These are phyloP conservation scores for Actinomucor elegans DNA, from an alignment of 371 early-diverging fungal species.

Conservation along the genomic window DNA sequence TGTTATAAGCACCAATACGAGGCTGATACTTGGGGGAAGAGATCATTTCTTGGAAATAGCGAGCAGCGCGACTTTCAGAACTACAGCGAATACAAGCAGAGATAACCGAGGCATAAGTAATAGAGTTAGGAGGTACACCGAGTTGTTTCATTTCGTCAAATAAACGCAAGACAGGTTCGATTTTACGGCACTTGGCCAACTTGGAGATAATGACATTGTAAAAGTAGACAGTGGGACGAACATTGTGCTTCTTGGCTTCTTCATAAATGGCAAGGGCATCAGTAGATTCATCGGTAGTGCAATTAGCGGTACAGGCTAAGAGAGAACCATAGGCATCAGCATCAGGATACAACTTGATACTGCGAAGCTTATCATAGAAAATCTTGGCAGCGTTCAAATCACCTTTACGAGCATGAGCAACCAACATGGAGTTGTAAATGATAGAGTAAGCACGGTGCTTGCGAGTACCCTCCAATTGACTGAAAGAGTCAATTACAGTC, in stretches of 20 bases:
- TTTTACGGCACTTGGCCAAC: constrained; percentile 57
- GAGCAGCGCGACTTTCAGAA: constrained; percentile 50
- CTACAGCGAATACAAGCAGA: constrained; percentile 59
- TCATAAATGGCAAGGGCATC: constrained; percentile 58
- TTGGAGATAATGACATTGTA: constrained; percentile 66
- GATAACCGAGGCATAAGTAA: constrained; percentile 63
- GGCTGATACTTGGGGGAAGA: constrained; percentile 56
- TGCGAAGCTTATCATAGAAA: constrained; percentile 51
- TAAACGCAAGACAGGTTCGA: constrained; percentile 47
- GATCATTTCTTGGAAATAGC: constrained; percentile 55
- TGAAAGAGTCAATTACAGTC: constrained; percentile 18
- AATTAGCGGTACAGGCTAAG: constrained; percentile 45
- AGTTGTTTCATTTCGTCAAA: constrained; percentile 58
- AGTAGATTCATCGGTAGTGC: constrained; percentile 53
- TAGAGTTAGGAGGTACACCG: constrained; percentile 52
- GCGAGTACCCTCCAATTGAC: constrained; percentile 8
- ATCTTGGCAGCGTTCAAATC: constrained; percentile 42
- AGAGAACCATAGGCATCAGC: constrained; percentile 53
- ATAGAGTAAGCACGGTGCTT: constrained; percentile 18
- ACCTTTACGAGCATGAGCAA: constrained; percentile 49
- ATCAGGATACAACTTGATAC: constrained; percentile 29
- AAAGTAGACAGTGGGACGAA: constrained; percentile 58
- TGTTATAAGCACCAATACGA: constrained; percentile 59
- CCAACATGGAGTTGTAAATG: constrained; percentile 54
- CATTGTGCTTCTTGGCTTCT: constrained; percentile 53